Conservation (phyloP, 352 stramenopile genomes). For the Pythium pyrilobum region DNA sequence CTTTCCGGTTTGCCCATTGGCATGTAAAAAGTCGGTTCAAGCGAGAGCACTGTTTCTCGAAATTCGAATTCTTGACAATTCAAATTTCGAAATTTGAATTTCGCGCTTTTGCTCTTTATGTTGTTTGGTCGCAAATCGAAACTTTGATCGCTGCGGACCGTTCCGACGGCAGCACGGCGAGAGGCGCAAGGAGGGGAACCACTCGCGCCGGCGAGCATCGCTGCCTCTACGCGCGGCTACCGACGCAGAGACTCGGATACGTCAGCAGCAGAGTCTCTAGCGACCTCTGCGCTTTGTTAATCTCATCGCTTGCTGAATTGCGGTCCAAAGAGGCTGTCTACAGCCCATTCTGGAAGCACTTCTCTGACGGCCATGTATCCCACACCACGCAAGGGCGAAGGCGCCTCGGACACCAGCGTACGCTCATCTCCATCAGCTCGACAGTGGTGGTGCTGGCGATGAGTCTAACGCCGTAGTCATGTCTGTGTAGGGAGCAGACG, state of each 20-base stretch:
- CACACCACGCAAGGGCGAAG: constrained; percentile 3
- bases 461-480: neutral
- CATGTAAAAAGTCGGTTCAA: neutral
- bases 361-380: neutral
- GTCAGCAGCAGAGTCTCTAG: too few relatives aligned
- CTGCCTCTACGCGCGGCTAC: too few relatives aligned
- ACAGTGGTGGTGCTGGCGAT: neutral
- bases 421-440: neutral
- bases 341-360: neutral
- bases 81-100: constrained; percentile 29
- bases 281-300: too few relatives aligned
- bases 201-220: too few relatives aligned
- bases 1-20: neutral
- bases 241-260: neutral
- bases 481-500: constrained; percentile 3
- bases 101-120: constrained; percentile 15
- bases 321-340: neutral
- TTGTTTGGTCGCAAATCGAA: constrained; percentile 23
- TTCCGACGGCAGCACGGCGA: too few relatives aligned
- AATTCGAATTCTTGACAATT: constrained; percentile 16
- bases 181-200: too few relatives aligned
- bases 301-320: neutral
- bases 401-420: neutral
- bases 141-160: neutral
- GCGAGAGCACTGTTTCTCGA: too few relatives aligned